phyloP scores from a whole-genome alignment of 225 moss, liverwort and hornwort species.

The Asterella californica region DNA sequence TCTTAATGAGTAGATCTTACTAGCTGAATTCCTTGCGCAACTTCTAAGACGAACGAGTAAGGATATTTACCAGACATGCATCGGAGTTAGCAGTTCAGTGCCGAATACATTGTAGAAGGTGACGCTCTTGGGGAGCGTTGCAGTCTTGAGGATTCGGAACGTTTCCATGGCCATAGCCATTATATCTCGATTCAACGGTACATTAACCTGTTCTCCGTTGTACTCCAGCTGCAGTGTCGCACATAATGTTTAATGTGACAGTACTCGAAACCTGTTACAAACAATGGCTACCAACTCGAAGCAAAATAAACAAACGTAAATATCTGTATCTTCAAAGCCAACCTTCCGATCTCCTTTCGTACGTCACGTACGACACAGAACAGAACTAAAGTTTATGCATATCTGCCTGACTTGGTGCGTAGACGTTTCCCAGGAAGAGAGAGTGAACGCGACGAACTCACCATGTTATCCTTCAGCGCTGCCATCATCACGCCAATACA shows the following conservation, averaged over 20 bases:
- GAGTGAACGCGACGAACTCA: slow-evolving; percentile 18
- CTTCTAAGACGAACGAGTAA: no score
- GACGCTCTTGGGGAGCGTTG: slow-evolving; percentile 74
- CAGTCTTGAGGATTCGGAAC: slow-evolving; percentile 63
- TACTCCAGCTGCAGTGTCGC: slow-evolving; percentile 53
- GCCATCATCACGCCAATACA: slow-evolving; percentile 79
- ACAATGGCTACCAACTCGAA: neutral
- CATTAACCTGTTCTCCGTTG: slow-evolving; percentile 60
- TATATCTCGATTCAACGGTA: slow-evolving; percentile 82
- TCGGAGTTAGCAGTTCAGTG: slow-evolving; percentile 74
- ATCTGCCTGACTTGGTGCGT: neutral
- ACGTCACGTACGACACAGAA: neutral
- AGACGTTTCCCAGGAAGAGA: neutral
- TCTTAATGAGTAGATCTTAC: no score
- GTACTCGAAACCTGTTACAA: neutral
- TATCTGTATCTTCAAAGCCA: neutral
- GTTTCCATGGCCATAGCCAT: slow-evolving; percentile 79
- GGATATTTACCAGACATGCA: slow-evolving; percentile 41
- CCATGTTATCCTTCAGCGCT: slow-evolving; percentile 78
- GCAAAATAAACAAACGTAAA: neutral
- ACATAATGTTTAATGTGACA: neutral
- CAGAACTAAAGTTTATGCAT: no score
- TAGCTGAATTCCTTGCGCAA: no score
- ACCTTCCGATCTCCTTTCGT: neutral
- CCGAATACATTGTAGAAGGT: slow-evolving; percentile 94